phyloP scores from a whole-genome alignment of 306 rosid genomes.

The Trichosanthes truncata region DNA sequence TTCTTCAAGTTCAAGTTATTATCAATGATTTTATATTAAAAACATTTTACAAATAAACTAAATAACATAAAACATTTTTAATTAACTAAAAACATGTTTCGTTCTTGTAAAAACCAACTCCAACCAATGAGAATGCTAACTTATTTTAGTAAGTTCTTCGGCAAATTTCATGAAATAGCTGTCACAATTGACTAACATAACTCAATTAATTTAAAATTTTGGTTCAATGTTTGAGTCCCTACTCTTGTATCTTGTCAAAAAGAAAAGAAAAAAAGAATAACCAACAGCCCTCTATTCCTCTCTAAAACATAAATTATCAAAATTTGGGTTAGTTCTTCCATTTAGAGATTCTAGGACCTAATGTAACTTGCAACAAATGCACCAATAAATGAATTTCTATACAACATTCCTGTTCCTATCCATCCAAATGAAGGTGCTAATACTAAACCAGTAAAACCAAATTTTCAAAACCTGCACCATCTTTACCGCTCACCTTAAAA shows the following conservation, averaged over 20 bases:
- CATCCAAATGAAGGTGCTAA: neutral
- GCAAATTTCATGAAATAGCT: neutral
- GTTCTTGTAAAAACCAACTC: neutral
- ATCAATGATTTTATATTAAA: too few relatives aligned
- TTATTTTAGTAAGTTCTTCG: neutral
- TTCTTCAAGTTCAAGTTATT: too few relatives aligned
- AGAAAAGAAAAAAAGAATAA: neutral
- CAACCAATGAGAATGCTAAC: neutral
- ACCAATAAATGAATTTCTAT: conserved; percentile 67
- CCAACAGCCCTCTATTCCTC: neutral
- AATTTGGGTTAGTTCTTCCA: conserved; percentile 4
- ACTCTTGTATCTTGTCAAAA: neutral
- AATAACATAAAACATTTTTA: too few relatives aligned
- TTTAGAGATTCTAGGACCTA: neutral
- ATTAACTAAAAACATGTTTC: neutral
- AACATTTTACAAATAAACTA: too few relatives aligned
- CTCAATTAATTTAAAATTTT: neutral
- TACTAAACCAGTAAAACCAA: neutral
- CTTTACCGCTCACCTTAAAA: neutral
- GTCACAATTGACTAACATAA: neutral
- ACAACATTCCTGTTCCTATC: conserved; percentile 30
- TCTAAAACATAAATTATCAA: neutral
- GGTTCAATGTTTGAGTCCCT: neutral
- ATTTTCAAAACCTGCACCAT: neutral
- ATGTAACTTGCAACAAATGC: conserved; percentile 30